Percentiles rank a stretch among this genome's conserved stretches.
These are phyloP conservation scores for Pyrenochaeta sp. DNA, from an alignment of 2,329 filamentous ascomycete species.

Conservation along the genomic window DNA sequence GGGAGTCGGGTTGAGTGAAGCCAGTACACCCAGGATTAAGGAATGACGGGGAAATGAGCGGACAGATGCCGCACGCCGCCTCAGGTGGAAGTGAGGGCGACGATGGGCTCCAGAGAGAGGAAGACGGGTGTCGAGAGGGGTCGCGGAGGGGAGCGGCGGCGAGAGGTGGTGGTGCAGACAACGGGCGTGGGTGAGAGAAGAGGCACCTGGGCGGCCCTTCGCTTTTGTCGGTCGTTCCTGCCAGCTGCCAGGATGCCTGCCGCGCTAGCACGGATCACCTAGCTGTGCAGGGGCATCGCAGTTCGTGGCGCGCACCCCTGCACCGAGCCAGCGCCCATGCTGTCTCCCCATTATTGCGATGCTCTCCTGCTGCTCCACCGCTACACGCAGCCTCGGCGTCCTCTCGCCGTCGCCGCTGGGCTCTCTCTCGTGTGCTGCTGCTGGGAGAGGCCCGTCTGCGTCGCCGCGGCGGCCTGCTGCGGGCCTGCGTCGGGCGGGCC, in stretches of 20 bases:
- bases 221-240: conserved; percentile 29
- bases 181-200: conserved; percentile 28
- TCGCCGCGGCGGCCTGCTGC: background rate
- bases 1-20: conserved; percentile 35
- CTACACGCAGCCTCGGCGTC: too few species aligned
- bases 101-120: conserved; percentile 38
- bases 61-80: conserved; percentile 46
- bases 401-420: too few species aligned
- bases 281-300: conserved; percentile 15
- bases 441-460: background rate
- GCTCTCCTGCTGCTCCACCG: conserved; percentile 11
- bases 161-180: conserved; percentile 27
- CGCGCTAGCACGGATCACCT: conserved; percentile 6
- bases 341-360: conserved; percentile 20
- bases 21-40: conserved; percentile 49
- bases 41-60: conserved; percentile 48
- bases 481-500: too few species aligned
- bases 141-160: conserved; percentile 24
- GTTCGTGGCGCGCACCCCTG: conserved; percentile 7
- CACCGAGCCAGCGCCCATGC: conserved; percentile 2
- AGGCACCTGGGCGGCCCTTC: conserved; percentile 25
- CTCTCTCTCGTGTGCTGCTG: too few species aligned
- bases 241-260: conserved; percentile 15
- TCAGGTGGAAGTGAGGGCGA: conserved; percentile 38
- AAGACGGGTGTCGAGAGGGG: conserved; percentile 19